A percentile compares a stretch with the other conserved stretches of the same genome.
Conservation (phyloP, 2,329 filamentous ascomycete genomes). For the Trichoderma atrobrunneum region DNA sequence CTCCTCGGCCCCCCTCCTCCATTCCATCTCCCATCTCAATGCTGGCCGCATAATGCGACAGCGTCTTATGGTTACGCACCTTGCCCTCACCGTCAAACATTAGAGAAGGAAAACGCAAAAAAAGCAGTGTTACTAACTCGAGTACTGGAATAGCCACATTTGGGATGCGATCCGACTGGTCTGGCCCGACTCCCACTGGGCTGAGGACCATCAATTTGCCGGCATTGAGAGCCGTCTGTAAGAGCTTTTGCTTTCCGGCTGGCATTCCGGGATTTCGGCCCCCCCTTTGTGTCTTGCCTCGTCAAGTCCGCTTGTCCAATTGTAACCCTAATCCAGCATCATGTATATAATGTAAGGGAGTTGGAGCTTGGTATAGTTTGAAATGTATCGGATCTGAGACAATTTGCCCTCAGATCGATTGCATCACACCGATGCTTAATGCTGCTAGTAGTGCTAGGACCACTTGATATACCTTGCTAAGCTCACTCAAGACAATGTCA, state of each 20-base stretch:
- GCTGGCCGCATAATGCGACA: background rate
- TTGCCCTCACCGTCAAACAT: background rate
- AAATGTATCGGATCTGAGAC: conserved; percentile 11
- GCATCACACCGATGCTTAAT: background rate
- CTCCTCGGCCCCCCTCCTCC: background rate
- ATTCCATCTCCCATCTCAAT: background rate
- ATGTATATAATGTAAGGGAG: conserved; percentile 4
- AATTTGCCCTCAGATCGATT: background rate
- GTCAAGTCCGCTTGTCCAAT: background rate
- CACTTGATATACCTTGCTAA: background rate
- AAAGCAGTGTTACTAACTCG: conserved; percentile 31
- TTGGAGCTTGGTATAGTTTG: background rate
- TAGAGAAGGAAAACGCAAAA: background rate
- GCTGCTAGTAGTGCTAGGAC: background rate
- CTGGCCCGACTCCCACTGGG: conserved; percentile 89
- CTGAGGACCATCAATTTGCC: conserved; percentile 65
- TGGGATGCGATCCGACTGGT: conserved; percentile 90
- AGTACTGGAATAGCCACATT: conserved; percentile 62
- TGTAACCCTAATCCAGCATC: background rate
- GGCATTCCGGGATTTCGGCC: background rate
- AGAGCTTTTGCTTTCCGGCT: conserved; percentile 23
- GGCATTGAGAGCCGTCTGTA: conserved; percentile 78
- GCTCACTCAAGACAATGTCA: background rate
- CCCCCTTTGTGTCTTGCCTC: background rate
- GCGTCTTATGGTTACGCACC: background rate